Evolutionary conservation across 352 stramenopile species (phyloP).

Genomic region (Pythium brassicae): DNA sequence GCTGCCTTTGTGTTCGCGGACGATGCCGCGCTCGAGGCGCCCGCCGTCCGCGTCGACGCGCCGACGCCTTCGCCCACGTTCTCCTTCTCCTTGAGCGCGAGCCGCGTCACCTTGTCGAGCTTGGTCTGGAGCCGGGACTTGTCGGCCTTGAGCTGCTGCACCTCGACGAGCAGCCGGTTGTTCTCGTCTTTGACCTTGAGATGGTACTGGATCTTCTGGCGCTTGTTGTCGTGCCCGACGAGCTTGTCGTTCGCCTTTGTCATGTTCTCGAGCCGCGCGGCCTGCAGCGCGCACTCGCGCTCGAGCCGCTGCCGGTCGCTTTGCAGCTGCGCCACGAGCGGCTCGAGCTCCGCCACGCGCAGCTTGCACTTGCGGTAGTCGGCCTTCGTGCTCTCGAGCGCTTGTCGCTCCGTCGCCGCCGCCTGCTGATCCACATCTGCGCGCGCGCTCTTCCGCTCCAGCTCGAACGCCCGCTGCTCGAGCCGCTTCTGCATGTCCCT

Average conservation of each 20-base stretch:
- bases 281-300: constrained; percentile 18
- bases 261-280: constrained; percentile 25
- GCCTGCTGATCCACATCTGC: constrained; percentile 17
- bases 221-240: constrained; percentile 71
- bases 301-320: constrained; percentile 51
- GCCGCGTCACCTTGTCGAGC: constrained; percentile 43
- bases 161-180: constrained; percentile 68
- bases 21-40: background rate
- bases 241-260: constrained; percentile 66
- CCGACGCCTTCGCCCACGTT: constrained; percentile 36
- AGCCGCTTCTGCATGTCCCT: constrained; percentile 18
- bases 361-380: constrained; percentile 9
- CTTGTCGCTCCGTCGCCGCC: constrained; percentile 11
- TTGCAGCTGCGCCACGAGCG: constrained; percentile 17
- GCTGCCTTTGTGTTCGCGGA: background rate
- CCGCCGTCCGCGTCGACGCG: background rate
- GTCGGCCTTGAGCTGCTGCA: constrained; percentile 60
- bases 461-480: constrained; percentile 14
- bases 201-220: constrained; percentile 83
- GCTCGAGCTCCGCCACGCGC: constrained; percentile 12
- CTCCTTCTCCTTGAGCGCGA: constrained; percentile 64
- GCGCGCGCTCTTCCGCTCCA: constrained; percentile 18
- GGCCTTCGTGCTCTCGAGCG: constrained; percentile 15
- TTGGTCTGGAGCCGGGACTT: constrained; percentile 49
- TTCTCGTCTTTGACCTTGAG: constrained; percentile 81